Percentiles rank a stretch among this genome's conserved stretches.
These are phyloP conservation scores for Suillus subalutaceus DNA, from an alignment of 768 basidiomycete species.

Conservation along the genomic window DNA sequence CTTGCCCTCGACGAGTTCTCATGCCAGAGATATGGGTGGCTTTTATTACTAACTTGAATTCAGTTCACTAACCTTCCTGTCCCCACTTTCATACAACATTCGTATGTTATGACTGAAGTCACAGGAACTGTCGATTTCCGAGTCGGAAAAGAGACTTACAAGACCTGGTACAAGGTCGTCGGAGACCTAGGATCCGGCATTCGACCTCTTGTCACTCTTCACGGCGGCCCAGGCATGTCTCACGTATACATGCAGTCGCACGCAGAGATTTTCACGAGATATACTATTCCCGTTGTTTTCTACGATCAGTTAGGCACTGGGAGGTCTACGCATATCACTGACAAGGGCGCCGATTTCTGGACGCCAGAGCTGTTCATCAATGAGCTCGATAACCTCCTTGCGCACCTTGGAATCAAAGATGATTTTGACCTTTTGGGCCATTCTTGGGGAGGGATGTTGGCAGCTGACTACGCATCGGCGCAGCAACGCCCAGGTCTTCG, in stretches of 20 bases:
- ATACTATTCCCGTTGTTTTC: constrained; percentile 45
- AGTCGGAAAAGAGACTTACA: constrained; percentile 26
- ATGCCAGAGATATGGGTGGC: background rate
- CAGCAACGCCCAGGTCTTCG: constrained; percentile 41
- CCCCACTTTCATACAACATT: background rate
- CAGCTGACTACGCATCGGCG: constrained; percentile 39
- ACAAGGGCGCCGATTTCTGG: constrained; percentile 43
- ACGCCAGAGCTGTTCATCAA: constrained; percentile 53
- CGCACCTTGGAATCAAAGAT: constrained; percentile 41
- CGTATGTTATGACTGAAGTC: constrained; percentile 21
- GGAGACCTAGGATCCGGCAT: constrained; percentile 39
- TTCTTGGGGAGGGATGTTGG: constrained; percentile 62
- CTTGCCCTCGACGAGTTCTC: background rate
- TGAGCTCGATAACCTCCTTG: constrained; percentile 54
- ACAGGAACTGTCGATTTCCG: constrained; percentile 26
- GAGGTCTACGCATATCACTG: constrained; percentile 44
- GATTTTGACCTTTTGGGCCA: constrained; percentile 54
- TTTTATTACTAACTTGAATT: background rate
- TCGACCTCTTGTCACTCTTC: constrained; percentile 43
- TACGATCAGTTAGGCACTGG: constrained; percentile 56
- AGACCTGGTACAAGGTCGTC: constrained; percentile 48
- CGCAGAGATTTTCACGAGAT: constrained; percentile 33
- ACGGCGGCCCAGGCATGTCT: constrained; percentile 50
- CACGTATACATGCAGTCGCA: constrained; percentile 45
- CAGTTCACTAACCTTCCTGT: background rate